A percentile compares a stretch with the other conserved stretches of the same genome.
phyloP scores from a whole-genome alignment of 176 grass and related monocot genomes.

The Eleusine indica region DNA sequence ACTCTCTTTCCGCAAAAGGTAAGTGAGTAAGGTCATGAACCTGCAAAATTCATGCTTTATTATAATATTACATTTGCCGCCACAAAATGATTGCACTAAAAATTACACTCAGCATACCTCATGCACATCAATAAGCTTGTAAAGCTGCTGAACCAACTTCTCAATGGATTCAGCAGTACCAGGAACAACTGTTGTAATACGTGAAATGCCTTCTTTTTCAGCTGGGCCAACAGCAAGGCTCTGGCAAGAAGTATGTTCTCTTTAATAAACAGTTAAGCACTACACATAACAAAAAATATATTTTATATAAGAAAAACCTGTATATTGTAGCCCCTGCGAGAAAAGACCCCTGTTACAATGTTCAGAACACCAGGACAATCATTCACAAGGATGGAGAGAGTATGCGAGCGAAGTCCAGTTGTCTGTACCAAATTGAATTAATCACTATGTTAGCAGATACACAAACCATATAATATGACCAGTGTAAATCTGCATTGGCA shows the following conservation, averaged over 20 bases:
- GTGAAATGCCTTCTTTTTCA: slow-evolving; percentile 81
- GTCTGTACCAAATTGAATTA: slow-evolving; percentile 53
- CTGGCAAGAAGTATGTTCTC: slow-evolving; percentile 42
- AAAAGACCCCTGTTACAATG: slow-evolving; percentile 89
- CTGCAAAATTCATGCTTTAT: slow-evolving; percentile 43
- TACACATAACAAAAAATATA: slow-evolving; percentile 24
- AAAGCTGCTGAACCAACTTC: slow-evolving; percentile 84
- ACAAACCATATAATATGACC: neutral
- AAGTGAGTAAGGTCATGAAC: slow-evolving; percentile 78
- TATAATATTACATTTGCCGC: slow-evolving; percentile 11
- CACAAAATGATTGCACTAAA: neutral
- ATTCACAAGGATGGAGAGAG: slow-evolving; percentile 90
- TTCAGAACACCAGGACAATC: slow-evolving; percentile 93
- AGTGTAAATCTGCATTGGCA: slow-evolving; percentile 13
- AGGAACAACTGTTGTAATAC: slow-evolving; percentile 92
- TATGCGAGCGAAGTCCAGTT: slow-evolving; percentile 80
- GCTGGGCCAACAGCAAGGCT: slow-evolving; percentile 93
- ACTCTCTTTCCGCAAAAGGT: slow-evolving; percentile 94
- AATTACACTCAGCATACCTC: slow-evolving; percentile 52
- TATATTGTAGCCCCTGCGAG: slow-evolving; percentile 99
- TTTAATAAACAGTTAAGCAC: slow-evolving; percentile 15
- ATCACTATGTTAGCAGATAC: slow-evolving; percentile 30
- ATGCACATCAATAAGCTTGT: slow-evolving; percentile 92
- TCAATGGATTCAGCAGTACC: slow-evolving; percentile 80
- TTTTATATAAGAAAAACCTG: slow-evolving; percentile 56